Conservation (phyloP, 2,329 filamentous ascomycete genomes). For the Xylariomycetidae sp. region DNA sequence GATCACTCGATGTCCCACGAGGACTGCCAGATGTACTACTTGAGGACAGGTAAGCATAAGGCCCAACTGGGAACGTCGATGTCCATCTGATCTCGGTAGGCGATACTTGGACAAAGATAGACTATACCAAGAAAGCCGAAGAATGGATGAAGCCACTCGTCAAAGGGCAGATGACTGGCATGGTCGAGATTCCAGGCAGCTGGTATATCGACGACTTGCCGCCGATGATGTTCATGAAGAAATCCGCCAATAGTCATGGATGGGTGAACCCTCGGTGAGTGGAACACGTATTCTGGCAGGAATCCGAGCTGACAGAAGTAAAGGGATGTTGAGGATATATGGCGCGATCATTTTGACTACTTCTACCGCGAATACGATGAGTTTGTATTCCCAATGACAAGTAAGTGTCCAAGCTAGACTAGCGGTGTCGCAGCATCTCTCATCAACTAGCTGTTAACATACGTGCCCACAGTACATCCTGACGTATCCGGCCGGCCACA, state of each 20-base stretch:
- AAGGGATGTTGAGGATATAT: conserved; percentile 55
- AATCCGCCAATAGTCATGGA: conserved; percentile 58
- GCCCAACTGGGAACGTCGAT: too few species aligned
- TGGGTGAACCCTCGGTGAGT: conserved; percentile 41
- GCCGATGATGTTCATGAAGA: conserved; percentile 69
- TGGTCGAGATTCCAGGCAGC: conserved; percentile 57
- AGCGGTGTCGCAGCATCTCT: too few species aligned
- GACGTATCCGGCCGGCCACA: conserved; percentile 65
- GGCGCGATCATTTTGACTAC: conserved; percentile 64
- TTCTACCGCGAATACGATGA: conserved; percentile 73
- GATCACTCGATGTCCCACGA: conserved; percentile 63
- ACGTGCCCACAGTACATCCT: too few species aligned
- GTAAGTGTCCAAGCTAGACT: too few species aligned
- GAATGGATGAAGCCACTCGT: conserved; percentile 63
- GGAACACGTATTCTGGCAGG: too few species aligned
- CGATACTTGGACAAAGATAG: conserved; percentile 62
- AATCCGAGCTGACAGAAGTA: conserved; percentile 1
- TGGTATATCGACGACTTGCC: conserved; percentile 60
- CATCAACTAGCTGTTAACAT: too few species aligned
- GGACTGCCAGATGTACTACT: conserved; percentile 59
- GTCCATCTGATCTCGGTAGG: too few species aligned
- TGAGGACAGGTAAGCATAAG: too few species aligned
- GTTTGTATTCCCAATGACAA: conserved; percentile 72
- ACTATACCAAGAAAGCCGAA: conserved; percentile 55
- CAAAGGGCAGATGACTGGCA: conserved; percentile 51